A percentile compares a stretch with the other conserved stretches of the same genome.
Evolutionary conservation across 768 basidiomycete genomes (phyloP).

Genomic region (Termitomyces sp.): DNA sequence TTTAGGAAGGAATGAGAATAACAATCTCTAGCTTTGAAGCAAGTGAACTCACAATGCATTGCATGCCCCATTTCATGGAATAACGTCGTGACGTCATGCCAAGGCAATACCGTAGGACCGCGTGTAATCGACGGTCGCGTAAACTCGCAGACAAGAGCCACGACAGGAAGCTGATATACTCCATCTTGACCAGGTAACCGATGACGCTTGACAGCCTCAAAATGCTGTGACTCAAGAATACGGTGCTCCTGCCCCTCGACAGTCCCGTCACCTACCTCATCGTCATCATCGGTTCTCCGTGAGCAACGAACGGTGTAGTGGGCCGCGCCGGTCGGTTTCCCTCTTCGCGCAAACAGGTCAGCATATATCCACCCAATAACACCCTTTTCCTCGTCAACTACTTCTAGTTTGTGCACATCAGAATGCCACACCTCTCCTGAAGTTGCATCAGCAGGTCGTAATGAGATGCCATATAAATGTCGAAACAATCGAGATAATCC

Average conservation of each 20-base stretch:
- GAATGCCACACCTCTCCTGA: slow-evolving; percentile 87
- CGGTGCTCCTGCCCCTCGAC: slow-evolving; percentile 31
- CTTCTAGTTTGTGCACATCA: slow-evolving; percentile 87
- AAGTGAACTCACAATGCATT: slow-evolving; percentile 82
- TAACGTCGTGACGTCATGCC: slow-evolving; percentile 91
- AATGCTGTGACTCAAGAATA: slow-evolving; percentile 47
- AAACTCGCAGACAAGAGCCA: slow-evolving; percentile 90
- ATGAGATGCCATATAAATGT: slow-evolving; percentile 79
- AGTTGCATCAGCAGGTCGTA: slow-evolving; percentile 61
- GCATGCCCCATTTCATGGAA: slow-evolving; percentile 99
- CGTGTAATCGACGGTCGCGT: slow-evolving; percentile 50
- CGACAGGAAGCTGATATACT: slow-evolving; percentile 82
- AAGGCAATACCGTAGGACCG: slow-evolving; percentile 72
- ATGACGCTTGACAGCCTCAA: slow-evolving; percentile 59
- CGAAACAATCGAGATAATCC: slow-evolving; percentile 79
- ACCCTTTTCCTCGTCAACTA: slow-evolving; percentile 84
- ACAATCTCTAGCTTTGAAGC: background rate
- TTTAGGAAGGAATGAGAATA: slow-evolving; percentile 22
- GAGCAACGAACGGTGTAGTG: slow-evolving; percentile 98
- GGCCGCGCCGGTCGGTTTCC: slow-evolving; percentile 88
- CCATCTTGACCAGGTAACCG: slow-evolving; percentile 58
- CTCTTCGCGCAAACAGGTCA: slow-evolving; percentile 79
- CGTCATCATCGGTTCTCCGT: slow-evolving; percentile 87
- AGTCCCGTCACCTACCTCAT: slow-evolving; percentile 59
- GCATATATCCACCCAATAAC: slow-evolving; percentile 93